A percentile compares a stretch with the other conserved stretches of the same genome.
phyloP scores from a whole-genome alignment of 2,329 filamentous ascomycete genomes.

The Phialemoniopsis sp. region DNA sequence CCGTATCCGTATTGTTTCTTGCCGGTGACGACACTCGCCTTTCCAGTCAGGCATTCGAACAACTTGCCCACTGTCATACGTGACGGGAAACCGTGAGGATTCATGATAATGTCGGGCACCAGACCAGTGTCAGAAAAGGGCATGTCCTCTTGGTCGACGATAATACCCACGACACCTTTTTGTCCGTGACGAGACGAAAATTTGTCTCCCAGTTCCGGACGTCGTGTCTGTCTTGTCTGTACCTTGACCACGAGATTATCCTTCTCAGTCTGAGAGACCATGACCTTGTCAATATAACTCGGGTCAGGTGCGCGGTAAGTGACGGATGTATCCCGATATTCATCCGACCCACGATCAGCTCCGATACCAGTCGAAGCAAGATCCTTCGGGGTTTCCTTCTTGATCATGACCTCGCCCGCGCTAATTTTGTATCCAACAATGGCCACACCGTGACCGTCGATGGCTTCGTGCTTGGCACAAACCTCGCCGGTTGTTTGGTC shows the following conservation, averaged over 20 bases:
- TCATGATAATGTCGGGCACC: constrained; percentile 99
- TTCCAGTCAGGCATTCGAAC: constrained; percentile 90
- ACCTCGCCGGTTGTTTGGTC: constrained; percentile 59
- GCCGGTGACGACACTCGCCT: constrained; percentile 83
- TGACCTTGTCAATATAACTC: constrained; percentile 92
- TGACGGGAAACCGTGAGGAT: constrained; percentile 98
- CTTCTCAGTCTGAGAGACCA: constrained; percentile 84
- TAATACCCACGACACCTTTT: constrained; percentile 95
- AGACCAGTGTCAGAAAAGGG: constrained; percentile 90
- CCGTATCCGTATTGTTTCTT: constrained; percentile 80
- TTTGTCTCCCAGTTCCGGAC: constrained; percentile 95
- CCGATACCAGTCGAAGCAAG: constrained; percentile 70
- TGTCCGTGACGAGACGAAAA: constrained; percentile 98
- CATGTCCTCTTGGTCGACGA: constrained; percentile 94
- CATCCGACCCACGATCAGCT: constrained; percentile 57
- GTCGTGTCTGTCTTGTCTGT: constrained; percentile 90
- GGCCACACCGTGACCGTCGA: constrained; percentile 85
- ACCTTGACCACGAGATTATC: constrained; percentile 89
- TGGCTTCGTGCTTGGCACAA: constrained; percentile 64
- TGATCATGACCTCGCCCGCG: constrained; percentile 79
- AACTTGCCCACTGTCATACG: constrained; percentile 99
- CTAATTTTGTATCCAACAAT: constrained; percentile 78
- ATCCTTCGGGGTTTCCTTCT: constrained; percentile 83
- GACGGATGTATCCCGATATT: constrained; percentile 64
- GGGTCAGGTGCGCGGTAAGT: constrained; percentile 82